Conservation (phyloP, 2,329 filamentous ascomycete species). For the Ophiocordyceps camponoti-floridani region DNA sequence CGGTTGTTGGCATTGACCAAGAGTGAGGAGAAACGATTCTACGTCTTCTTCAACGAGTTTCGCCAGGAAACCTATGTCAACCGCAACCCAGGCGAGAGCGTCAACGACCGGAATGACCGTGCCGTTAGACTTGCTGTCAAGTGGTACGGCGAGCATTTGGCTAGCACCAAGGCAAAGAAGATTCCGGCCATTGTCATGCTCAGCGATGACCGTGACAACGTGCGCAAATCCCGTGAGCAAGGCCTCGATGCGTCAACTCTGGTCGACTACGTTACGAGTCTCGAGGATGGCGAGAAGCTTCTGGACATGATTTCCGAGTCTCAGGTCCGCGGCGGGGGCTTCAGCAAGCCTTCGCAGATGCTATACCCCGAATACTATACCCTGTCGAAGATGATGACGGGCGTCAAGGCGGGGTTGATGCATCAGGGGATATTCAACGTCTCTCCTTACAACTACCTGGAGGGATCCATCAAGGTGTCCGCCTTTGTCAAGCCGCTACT, state of each 20-base stretch:
- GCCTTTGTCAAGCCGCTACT: constrained; percentile 81
- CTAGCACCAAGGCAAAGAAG: constrained; percentile 39
- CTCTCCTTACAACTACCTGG: constrained; percentile 93
- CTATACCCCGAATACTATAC: constrained; percentile 83
- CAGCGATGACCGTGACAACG: constrained; percentile 78
- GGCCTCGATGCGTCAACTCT: constrained; percentile 51
- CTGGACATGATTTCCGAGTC: constrained; percentile 85
- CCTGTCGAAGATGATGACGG: constrained; percentile 85
- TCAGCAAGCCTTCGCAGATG: constrained; percentile 44
- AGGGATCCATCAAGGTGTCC: constrained; percentile 78
- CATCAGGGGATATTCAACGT: constrained; percentile 95
- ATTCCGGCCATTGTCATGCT: constrained; percentile 77
- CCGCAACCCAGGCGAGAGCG: constrained; percentile 59
- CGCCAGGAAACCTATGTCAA: constrained; percentile 75
- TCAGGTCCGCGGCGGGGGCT: constrained; percentile 48
- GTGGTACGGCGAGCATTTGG: constrained; percentile 80
- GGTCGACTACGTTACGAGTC: constrained; percentile 60
- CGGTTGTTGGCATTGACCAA: constrained; percentile 78
- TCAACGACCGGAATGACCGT: constrained; percentile 93
- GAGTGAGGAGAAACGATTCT: constrained; percentile 92
- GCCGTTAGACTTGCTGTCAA: constrained; percentile 71
- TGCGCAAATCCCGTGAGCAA: constrained; percentile 65
- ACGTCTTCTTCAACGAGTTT: constrained; percentile 99
- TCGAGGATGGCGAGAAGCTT: constrained; percentile 70
- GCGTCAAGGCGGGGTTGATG: constrained; percentile 69